phyloP scores from a whole-genome alignment of 2,329 filamentous ascomycete species.

The Pseudohalonectria lignicola region DNA sequence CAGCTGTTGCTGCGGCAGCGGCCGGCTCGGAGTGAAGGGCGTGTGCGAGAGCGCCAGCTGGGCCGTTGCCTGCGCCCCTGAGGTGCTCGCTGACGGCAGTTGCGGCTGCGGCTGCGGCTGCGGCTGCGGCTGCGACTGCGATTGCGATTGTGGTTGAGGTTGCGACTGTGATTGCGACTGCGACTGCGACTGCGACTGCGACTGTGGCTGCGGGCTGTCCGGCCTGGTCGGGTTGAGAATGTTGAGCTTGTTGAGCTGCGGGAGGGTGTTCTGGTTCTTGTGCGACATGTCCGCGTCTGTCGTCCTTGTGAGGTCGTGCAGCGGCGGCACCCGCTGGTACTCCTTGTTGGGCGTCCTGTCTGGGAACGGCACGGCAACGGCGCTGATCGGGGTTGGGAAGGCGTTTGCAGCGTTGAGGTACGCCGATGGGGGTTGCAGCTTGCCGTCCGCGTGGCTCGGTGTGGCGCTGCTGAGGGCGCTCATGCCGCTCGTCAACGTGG shows the following conservation, averaged over 20 bases:
- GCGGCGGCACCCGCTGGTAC: slow-evolving; percentile 48
- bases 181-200: too few species aligned
- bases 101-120: too few species aligned
- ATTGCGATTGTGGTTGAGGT: too few species aligned
- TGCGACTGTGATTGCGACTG: too few species aligned
- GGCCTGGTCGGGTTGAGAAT: slow-evolving; percentile 30
- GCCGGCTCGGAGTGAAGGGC: slow-evolving; percentile 22
- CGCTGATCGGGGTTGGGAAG: slow-evolving; percentile 54
- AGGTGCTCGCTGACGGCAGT: too few species aligned
- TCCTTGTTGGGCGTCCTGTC: slow-evolving; percentile 34
- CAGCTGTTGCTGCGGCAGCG: background rate
- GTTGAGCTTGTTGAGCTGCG: slow-evolving; percentile 47
- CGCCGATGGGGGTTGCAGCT: slow-evolving; percentile 50
- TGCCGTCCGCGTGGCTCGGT: slow-evolving; percentile 48
- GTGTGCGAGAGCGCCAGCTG: slow-evolving; percentile 47
- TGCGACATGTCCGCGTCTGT: slow-evolving; percentile 41
- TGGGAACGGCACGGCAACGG: slow-evolving; percentile 28
- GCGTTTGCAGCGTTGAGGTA: slow-evolving; percentile 35
- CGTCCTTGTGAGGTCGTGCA: slow-evolving; percentile 46
- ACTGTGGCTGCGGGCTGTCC: too few species aligned
- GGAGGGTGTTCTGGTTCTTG: slow-evolving; percentile 32
- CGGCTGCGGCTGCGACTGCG: too few species aligned
- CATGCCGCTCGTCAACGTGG: slow-evolving; percentile 41
- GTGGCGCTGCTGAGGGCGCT: slow-evolving; percentile 27
- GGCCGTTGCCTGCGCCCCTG: slow-evolving; percentile 45